These are phyloP conservation scores for Botrytis porri DNA, from an alignment of 2,329 filamentous ascomycete species.

Conservation along the genomic window DNA sequence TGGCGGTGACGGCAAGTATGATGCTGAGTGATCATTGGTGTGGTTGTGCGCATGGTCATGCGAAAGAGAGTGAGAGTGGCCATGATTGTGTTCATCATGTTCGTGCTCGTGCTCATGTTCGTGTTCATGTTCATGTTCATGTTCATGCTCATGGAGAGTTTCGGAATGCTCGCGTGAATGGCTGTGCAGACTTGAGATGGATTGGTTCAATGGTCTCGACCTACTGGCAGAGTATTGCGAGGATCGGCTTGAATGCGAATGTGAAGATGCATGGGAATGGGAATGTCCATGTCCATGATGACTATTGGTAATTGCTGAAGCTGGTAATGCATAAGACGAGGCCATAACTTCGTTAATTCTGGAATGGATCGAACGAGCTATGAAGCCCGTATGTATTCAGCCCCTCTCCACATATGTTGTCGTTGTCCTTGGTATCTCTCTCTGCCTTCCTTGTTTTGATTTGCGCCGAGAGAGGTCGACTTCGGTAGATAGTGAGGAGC, in stretches of 20 bases:
- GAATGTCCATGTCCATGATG: constrained; percentile 36
- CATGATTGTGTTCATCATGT: constrained; percentile 13
- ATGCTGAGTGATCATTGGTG: constrained; percentile 20
- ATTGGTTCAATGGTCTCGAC: constrained; percentile 28
- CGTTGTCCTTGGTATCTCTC: not conserved
- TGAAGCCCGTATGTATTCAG: constrained; percentile 23
- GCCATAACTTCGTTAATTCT: constrained; percentile 32
- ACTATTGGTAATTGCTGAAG: constrained; percentile 36
- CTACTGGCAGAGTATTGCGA: constrained; percentile 26
- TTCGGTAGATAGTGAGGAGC: constrained; percentile 9
- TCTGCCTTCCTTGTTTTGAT: not conserved
- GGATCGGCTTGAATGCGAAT: constrained; percentile 30
- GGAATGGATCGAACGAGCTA: constrained; percentile 25
- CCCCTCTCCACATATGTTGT: constrained; percentile 4
- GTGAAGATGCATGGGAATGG: constrained; percentile 40
- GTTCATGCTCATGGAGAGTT: constrained; percentile 25
- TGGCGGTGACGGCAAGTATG: constrained; percentile 26
- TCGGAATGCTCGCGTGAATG: constrained; percentile 34
- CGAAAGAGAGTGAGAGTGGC: constrained; percentile 23
- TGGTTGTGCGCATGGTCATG: constrained; percentile 20
- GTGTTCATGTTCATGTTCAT: constrained; percentile 21
- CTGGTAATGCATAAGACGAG: constrained; percentile 38
- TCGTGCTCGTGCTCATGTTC: constrained; percentile 20
- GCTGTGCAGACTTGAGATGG: constrained; percentile 33
- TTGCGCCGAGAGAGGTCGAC: constrained; percentile 4